Percentiles rank a stretch among this genome's conserved stretches.
phyloP scores from a whole-genome alignment of 2,329 filamentous ascomycete species.

The Claviceps spartinae region DNA sequence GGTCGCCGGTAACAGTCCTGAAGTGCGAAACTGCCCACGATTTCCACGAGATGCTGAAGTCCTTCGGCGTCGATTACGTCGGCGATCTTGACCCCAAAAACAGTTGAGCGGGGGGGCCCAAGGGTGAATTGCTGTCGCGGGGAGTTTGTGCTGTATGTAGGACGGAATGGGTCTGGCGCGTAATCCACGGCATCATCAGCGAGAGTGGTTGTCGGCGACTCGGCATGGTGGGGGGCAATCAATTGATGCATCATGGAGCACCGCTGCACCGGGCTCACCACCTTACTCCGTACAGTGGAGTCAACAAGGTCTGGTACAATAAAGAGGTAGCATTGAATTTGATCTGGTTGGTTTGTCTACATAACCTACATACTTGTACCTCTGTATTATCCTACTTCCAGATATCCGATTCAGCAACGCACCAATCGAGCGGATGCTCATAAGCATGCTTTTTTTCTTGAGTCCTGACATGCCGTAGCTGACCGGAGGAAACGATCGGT shows the following conservation, averaged over 20 bases:
- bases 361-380: too few species aligned
- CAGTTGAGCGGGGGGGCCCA: neutral
- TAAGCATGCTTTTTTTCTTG: too few species aligned
- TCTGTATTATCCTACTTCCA: too few species aligned
- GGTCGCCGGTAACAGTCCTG: neutral
- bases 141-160: neutral
- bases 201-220: neutral
- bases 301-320: too few species aligned
- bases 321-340: too few species aligned
- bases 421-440: too few species aligned
- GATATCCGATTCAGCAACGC: too few species aligned
- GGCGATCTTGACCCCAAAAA: neutral
- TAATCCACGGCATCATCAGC: constrained; percentile 3
- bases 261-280: neutral
- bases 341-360: too few species aligned
- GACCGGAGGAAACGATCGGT: too few species aligned
- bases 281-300: too few species aligned
- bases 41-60: neutral
- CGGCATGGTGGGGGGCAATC: neutral
- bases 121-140: neutral
- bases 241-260: neutral
- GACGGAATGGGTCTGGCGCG: constrained; percentile 1
- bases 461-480: too few species aligned
- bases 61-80: neutral
- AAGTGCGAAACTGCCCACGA: neutral